Base-by-base conservation (phyloP, 2,329 filamentous ascomycete species). In the Plectosphaerella cucumerina region DNA sequence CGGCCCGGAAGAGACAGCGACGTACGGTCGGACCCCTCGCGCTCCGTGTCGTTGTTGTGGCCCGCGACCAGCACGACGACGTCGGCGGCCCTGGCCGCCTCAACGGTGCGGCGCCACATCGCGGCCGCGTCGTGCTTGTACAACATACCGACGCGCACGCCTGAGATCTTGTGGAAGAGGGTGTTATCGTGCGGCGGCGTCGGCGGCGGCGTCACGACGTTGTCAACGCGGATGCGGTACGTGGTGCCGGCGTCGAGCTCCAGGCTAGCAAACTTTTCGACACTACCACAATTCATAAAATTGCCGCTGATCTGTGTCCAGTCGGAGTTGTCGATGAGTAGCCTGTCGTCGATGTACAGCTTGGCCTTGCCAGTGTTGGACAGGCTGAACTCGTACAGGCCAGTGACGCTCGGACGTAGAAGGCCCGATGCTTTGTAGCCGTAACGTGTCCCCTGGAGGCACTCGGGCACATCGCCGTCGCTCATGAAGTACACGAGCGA, bases 1-100 rank as follows among this genome's bases (percentile, higher is more conserved):
- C 53, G 56, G 1, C 51, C 71, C 77, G 85, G 88, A 1, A 87
- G 66, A 3, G 82, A 86, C 17, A 89, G 68, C 62, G 88, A 86
- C 61, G 85, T 87, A 46, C 85, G 78, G 61, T 89, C 85, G 47
- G 83, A 83, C 47, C 72, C 69, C 82, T 88, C 62, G 2, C 55
- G 58, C 44, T 65, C 62, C 5, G 57, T 62, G 2, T 65, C 62
- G 0, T 61, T 74, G 49, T 84, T 85, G n/a, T 86, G 70, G 3
- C 84, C 84, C 1, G 81, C 78, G 3, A 63, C 51, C 0, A 64
- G 46, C 43, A 85, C 71, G 4, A 85, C 83, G 42, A 85, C 76
- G 39, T 86, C 82, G 0, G 78, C 77, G n/a, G 74, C 69, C 55
- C 73, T 72, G 12, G 84, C 84, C 6, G 78, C 34, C 8, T 56